phyloP scores from a whole-genome alignment of 2,329 filamentous ascomycete genomes.

The Fusarium sp. region DNA sequence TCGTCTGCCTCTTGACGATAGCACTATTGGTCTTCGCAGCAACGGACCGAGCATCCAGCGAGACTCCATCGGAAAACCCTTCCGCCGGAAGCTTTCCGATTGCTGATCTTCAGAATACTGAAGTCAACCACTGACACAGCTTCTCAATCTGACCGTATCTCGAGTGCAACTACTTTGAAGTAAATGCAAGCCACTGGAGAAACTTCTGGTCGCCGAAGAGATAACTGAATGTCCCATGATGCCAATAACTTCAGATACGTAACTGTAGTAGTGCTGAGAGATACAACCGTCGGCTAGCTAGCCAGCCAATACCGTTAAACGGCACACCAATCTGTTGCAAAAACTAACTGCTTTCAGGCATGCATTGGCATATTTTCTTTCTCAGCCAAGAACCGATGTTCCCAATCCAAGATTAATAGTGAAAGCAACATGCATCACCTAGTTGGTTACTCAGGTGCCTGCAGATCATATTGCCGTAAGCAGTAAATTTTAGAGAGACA shows the following conservation, averaged over 20 bases:
- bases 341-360: background rate
- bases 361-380: accelerated
- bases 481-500: background rate
- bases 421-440: background rate
- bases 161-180: background rate
- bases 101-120: background rate
- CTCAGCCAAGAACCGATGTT: background rate
- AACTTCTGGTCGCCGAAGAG: background rate
- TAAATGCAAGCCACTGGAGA: background rate
- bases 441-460: background rate
- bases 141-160: background rate
- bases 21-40: accelerated
- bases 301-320: background rate
- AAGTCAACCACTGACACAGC: too few relatives aligned
- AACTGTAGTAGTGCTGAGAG: background rate
- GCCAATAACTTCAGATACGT: background rate
- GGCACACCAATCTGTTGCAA: background rate
- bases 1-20: too few relatives aligned
- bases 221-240: too few relatives aligned
- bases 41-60: background rate
- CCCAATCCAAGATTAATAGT: background rate
- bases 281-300: background rate
- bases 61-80: background rate
- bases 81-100: background rate
- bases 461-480: background rate